Conservation (phyloP, 306 rosid genomes). For the Quillaja saponaria region DNA sequence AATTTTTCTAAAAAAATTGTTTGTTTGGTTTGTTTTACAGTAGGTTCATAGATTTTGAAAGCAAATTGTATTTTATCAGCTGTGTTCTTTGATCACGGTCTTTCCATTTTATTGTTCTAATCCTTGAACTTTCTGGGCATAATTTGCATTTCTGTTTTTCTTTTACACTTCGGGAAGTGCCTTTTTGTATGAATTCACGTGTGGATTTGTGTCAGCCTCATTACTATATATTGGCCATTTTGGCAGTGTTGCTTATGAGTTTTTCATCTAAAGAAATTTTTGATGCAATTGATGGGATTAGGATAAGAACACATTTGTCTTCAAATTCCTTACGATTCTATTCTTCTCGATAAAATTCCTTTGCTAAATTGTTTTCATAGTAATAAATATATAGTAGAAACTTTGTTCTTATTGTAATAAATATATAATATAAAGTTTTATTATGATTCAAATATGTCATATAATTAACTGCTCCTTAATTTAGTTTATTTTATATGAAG, state of each 20-base stretch:
- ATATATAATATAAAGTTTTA: neutral
- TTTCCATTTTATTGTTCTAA: neutral
- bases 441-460: constrained; percentile 10
- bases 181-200: neutral
- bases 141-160: neutral
- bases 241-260: neutral
- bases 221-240: no score
- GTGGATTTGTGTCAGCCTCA: no score
- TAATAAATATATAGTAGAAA: no score
- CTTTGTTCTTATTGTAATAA: no score
- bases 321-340: no score
- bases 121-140: neutral
- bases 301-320: constrained; percentile 16
- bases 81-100: no score
- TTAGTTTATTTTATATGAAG: neutral
- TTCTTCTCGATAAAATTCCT: constrained; percentile 15
- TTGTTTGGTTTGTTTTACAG: no score
- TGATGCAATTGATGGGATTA: constrained; percentile 17
- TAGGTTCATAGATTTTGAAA: neutral
- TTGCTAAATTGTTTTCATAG: constrained; percentile 1
- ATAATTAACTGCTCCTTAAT: constrained; percentile 5
- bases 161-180: neutral
- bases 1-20: constrained; percentile 5
- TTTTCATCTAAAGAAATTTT: neutral
- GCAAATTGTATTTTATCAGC: neutral